Percentiles rank a stretch among this genome's conserved stretches.
phyloP scores from a whole-genome alignment of 179 eudicot species.

The Amaranthus tricolor region DNA sequence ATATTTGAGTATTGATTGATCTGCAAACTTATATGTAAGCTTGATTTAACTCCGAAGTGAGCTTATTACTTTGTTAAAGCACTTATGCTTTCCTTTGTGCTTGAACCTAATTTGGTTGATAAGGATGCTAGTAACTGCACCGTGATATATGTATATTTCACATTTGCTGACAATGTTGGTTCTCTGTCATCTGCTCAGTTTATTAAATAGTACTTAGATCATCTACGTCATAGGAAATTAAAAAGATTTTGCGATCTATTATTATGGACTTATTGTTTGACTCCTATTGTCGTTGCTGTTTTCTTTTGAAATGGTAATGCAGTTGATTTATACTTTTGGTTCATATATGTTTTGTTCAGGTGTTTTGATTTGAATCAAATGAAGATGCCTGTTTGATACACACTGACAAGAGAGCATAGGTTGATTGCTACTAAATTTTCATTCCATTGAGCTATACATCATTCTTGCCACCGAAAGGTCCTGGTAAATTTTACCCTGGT shows the following conservation, averaged over 20 bases:
- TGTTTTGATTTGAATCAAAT: not conserved
- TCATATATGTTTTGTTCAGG: slow-evolving; percentile 10
- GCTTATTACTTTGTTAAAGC: not conserved
- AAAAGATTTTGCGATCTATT: not conserved
- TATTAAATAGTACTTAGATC: not conserved
- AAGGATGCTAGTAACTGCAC: not conserved
- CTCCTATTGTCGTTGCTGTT: not conserved
- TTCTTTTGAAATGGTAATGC: not conserved
- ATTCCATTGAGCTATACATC: slow-evolving; percentile 8
- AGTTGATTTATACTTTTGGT: not conserved
- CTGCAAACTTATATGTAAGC: not conserved
- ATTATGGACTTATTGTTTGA: not conserved
- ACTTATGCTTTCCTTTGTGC: not conserved
- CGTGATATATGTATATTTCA: not conserved
- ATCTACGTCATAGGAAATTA: too few relatives aligned
- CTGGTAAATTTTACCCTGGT: slow-evolving; percentile 1
- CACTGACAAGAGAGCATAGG: not conserved
- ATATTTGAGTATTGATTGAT: not conserved
- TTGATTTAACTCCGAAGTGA: not conserved
- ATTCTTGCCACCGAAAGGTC: not conserved
- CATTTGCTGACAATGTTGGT: not conserved
- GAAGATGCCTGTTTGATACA: slow-evolving; percentile 2
- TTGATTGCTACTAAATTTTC: not conserved
- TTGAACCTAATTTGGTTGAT: not conserved
- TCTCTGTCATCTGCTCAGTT: not conserved